Evolutionary conservation across 2,329 filamentous ascomycete genomes (phyloP).

Genomic region (Fulvia fulva): DNA sequence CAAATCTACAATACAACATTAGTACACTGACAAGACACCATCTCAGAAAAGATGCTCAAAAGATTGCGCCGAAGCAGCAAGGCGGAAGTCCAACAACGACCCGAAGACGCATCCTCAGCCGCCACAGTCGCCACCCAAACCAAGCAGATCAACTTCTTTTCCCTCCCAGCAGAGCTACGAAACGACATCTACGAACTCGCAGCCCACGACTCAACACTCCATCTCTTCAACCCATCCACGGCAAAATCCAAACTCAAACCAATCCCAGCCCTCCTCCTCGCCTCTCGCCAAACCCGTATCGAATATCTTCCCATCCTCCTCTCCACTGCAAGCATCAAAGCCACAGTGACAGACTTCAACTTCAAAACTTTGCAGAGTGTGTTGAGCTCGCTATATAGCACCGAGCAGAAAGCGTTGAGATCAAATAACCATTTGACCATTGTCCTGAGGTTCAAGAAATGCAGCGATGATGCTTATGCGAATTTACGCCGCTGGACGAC

Average conservation of each 20-base stretch:
- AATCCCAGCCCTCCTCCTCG: constrained; percentile 26
- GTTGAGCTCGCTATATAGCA: constrained; percentile 23
- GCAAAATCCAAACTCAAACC: neutral
- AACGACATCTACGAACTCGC: constrained; percentile 28
- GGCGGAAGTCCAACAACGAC: neutral
- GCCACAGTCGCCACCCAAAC: constrained; percentile 9
- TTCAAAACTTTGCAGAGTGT: constrained; percentile 25
- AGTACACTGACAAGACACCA: neutral
- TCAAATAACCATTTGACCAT: constrained; percentile 22
- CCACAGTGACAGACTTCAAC: constrained; percentile 24
- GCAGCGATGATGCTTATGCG: constrained; percentile 7
- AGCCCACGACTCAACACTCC: constrained; percentile 13
- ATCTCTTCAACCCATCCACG: neutral
- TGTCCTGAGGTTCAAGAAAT: constrained; percentile 12
- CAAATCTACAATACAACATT: neutral
- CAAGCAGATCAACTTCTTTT: constrained; percentile 24
- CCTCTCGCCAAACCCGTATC: constrained; percentile 19
- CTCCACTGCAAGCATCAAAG: constrained; percentile 19
- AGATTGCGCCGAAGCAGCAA: constrained; percentile 23
- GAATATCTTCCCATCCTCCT: constrained; percentile 30
- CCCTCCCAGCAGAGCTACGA: constrained; percentile 31
- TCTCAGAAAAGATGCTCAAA: constrained; percentile 11
- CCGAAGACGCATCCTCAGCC: neutral
- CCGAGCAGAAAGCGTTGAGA: constrained; percentile 29
- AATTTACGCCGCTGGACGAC: constrained; percentile 24